These are phyloP conservation scores for Comarum palustre DNA, from an alignment of 306 rosid genomes.

Conservation along the genomic window DNA sequence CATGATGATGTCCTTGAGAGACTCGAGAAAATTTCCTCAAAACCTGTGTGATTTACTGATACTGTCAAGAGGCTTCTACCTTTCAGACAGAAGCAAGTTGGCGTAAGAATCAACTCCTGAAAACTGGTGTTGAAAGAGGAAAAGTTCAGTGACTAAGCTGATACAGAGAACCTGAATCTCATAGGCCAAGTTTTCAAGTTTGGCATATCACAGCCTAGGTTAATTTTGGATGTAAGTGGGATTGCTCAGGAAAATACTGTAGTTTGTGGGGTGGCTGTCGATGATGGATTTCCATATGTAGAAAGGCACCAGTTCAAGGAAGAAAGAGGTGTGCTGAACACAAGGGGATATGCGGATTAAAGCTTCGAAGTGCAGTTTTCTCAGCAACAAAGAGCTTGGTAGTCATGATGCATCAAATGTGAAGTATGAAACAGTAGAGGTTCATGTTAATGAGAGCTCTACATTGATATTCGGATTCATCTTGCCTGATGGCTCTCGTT, in stretches of 20 bases:
- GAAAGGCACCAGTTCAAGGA: constrained; percentile 57
- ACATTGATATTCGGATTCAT: constrained; percentile 25
- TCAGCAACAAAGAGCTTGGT: constrained; percentile 8
- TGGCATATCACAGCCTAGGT: constrained; percentile 55
- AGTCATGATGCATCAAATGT: constrained; percentile 26
- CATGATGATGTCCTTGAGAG: constrained; percentile 56
- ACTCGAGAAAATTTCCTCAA: constrained; percentile 48
- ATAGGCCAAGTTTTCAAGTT: constrained; percentile 45
- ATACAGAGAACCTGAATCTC: constrained; percentile 43
- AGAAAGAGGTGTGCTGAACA: constrained; percentile 74
- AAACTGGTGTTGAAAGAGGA: constrained; percentile 33
- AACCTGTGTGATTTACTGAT: constrained; percentile 33
- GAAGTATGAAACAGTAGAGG: constrained; percentile 22
- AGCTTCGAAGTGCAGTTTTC: constrained; percentile 10
- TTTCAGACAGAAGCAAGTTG: constrained; percentile 57
- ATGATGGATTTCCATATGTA: constrained; percentile 51
- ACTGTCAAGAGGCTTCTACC: constrained; percentile 45
- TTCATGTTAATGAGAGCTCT: constrained; percentile 25
- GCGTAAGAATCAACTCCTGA: constrained; percentile 57
- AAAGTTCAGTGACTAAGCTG: constrained; percentile 26
- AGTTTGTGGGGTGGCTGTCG: constrained; percentile 55
- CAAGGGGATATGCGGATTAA: constrained; percentile 60
- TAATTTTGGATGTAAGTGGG: constrained; percentile 31
- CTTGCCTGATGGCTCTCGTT: constrained; percentile 53
- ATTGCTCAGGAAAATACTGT: constrained; percentile 27